These are phyloP conservation scores for Agrocybe chaxingu DNA, from an alignment of 768 basidiomycete genomes.

Conservation along the genomic window DNA sequence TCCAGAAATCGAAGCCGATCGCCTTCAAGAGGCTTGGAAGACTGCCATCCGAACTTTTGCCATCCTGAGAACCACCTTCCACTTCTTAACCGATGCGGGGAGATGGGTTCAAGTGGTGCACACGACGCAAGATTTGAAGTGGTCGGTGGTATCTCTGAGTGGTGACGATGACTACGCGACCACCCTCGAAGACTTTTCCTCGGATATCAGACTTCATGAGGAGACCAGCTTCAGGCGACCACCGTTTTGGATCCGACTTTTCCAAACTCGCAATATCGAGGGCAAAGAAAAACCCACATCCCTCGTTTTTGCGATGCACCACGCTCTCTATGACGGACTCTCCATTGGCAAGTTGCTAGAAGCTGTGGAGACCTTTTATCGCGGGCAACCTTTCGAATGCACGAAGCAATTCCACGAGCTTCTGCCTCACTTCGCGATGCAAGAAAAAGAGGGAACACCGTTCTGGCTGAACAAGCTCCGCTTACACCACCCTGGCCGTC, in stretches of 20 bases:
- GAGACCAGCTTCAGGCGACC: slow-evolving; percentile 21
- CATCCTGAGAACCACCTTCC: slow-evolving; percentile 47
- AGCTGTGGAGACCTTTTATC: slow-evolving; percentile 29
- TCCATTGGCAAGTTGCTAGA: slow-evolving; percentile 35
- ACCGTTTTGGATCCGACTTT: slow-evolving; percentile 29
- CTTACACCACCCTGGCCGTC: slow-evolving; percentile 15
- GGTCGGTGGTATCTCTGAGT: slow-evolving; percentile 15
- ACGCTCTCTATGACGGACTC: slow-evolving; percentile 45
- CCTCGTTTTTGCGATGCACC: slow-evolving; percentile 42
- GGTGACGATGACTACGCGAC: slow-evolving; percentile 16
- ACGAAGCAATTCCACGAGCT: slow-evolving; percentile 33
- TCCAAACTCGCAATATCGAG: slow-evolving; percentile 8
- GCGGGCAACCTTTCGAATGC: slow-evolving; percentile 6
- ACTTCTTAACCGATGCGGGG: slow-evolving; percentile 33
- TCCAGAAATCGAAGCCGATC: slow-evolving; percentile 18
- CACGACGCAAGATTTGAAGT: slow-evolving; percentile 16
- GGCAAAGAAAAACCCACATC: slow-evolving; percentile 7
- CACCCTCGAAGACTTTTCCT: slow-evolving; percentile 14
- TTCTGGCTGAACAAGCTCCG: slow-evolving; percentile 33
- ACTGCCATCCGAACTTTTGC: slow-evolving; percentile 26
- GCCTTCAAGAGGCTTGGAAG: slow-evolving; percentile 35
- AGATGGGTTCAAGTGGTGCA: slow-evolving; percentile 31
- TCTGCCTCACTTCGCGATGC: slow-evolving; percentile 31
- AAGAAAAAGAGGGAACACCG: slow-evolving; percentile 32
- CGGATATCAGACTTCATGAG: slow-evolving; percentile 17